Conservation (phyloP, 179 eudicot genomes). For the Actinidia chinensis region DNA sequence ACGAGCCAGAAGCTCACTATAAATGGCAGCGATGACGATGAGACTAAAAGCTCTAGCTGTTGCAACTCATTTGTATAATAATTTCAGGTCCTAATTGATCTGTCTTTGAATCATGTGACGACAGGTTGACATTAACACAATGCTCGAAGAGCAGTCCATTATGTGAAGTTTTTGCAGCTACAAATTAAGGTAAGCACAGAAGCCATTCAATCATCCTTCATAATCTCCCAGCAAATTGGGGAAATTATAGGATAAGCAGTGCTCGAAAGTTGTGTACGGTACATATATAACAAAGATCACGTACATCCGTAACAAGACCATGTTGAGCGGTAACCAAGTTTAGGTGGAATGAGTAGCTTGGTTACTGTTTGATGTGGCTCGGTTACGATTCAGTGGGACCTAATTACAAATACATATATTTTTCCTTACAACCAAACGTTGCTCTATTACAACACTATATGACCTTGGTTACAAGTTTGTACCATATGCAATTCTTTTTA, state of each 20-base stretch:
- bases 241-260: too few relatives aligned
- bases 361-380: too few relatives aligned
- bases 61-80: slow-evolving; percentile 26
- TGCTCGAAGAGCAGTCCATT: slow-evolving; percentile 96
- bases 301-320: too few relatives aligned
- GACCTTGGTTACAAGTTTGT: too few relatives aligned
- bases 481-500: neutral
- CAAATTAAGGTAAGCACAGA: slow-evolving; percentile 70
- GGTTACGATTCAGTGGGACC: too few relatives aligned
- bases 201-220: neutral
- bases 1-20: slow-evolving; percentile 26
- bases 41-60: slow-evolving; percentile 26
- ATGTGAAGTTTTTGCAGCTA: slow-evolving; percentile 84
- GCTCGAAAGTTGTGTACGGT: too few relatives aligned
- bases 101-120: neutral
- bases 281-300: too few relatives aligned
- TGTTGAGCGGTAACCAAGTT: too few relatives aligned
- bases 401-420: too few relatives aligned
- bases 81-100: neutral
- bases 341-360: too few relatives aligned
- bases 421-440: too few relatives aligned
- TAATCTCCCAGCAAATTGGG: neutral
- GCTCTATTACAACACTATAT: too few relatives aligned
- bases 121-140: slow-evolving; percentile 90
- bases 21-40: slow-evolving; percentile 22